Base-by-base conservation (phyloP, 805 yeast genomes). In the Wickerhamomyces queroliae region DNA sequence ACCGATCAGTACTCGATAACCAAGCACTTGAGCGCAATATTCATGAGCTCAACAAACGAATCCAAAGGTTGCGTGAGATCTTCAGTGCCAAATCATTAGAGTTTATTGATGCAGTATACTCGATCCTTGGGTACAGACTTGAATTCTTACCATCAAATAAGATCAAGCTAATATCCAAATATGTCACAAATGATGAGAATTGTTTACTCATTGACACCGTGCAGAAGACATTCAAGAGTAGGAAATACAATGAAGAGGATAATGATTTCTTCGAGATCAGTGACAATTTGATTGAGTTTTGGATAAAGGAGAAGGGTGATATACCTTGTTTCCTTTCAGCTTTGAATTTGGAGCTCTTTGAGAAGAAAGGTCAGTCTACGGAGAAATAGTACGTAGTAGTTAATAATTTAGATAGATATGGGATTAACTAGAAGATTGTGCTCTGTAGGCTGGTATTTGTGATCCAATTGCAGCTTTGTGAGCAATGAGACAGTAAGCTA, bases 281-380 rank as follows among this genome's bases (percentile, higher is more conserved):
- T 60, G 74, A 74, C 43, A 71, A 74, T 35, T 65, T 86, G 42
- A 69, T 83, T 13, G 61, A 70, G 9, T 72, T 74, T 42, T 86
- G 93, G 89, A 75, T 84, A 2, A 66, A 68, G 31, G 83, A 83
- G 31, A 74, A 78, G 46, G 73, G 72, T 22, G 87, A 84, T 48
- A 74, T 86, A 13, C 84, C 93, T 0, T 83, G 95, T 46, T 82
- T 88, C 47, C 62, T 88, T 39, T 80, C 90, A 42, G 87, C 90
- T 1, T 61, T 88, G 44, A 84, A 78, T 32, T 62, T 88, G 39
- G 81, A 76, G 53, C 57, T 87, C 13, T 80, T 75, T 62, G 83
- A 82, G 37, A 56, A 58, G 44, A 34, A 37, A n/a, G n/a, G n/a
- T n/a, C 27, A 37, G 20, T 20, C 21, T 30, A 24, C 9, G 9